Base-by-base conservation (phyloP, 2,329 filamentous ascomycete species). In the Xylaria sp. region DNA sequence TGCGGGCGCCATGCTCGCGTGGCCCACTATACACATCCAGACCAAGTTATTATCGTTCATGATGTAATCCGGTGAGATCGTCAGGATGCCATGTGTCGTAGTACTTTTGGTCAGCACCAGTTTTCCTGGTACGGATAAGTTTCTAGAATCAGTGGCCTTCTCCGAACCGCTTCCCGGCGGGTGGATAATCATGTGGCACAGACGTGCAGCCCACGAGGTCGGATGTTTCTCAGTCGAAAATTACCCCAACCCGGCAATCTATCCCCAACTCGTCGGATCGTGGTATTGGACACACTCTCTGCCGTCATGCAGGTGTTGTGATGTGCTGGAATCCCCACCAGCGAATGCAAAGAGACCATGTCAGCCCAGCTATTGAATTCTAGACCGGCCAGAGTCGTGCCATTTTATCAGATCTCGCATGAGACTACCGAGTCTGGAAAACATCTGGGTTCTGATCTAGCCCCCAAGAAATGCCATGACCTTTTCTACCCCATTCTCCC, bases 241-340 rank as follows among this genome's bases (percentile, higher is more conserved):
- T 46, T 65, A 70, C 65, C 65, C 64, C 64, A 67, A 66, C 36
- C 48, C 49, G 33, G 44, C 17, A 51, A 46, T n/a, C 36, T n/a
- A 31, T 49, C 56, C 23, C 63, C 59, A 59, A 63, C 59, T 40
- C 26, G 42, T 42, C 42, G 66, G 65, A 53, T 54, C 48, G 49
- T 48, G 58, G 51, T 28, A 68, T 67, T 48, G 59, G 60, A 56
- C 49, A 28, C n/a, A 31, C 20, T 59, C 20, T 7, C 59, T 56
- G 26, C 57, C 59, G 54, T 48, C 46, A 54, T 59, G 65, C 65
- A 59, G 65, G 40, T 40, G 42, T 15, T 6, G n/a, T 36, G 59
- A 46, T 63, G 36, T 40, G 65, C 49, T 44, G 56, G 36, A 40
- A 51, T 60, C 61, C 28, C 44, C 42, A 42, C 56, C 48, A 44